phyloP scores from a whole-genome alignment of 2,329 filamentous ascomycete genomes.

The Piedraia hortae region DNA sequence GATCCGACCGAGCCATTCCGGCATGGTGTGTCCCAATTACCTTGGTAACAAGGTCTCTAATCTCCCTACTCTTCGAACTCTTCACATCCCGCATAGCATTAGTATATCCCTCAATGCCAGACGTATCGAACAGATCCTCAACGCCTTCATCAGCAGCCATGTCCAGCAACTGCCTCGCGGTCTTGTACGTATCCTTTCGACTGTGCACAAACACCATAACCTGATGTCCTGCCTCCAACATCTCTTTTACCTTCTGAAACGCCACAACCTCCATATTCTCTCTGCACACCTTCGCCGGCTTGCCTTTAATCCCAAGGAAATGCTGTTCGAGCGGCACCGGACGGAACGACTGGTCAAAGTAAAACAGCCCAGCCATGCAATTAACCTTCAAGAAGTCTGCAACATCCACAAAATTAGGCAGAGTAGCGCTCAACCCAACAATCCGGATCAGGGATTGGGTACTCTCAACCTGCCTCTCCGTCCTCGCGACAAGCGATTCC shows the following conservation, averaged over 20 bases:
- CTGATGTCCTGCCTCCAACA: conserved; percentile 79
- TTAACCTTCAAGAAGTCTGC: conserved; percentile 95
- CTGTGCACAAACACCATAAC: conserved; percentile 99
- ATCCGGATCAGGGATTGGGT: conserved; percentile 94
- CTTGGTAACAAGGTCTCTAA: conserved; percentile 69
- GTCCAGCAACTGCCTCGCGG: conserved; percentile 60
- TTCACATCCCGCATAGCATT: conserved; percentile 63
- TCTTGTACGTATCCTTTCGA: conserved; percentile 71
- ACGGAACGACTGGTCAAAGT: conserved; percentile 86
- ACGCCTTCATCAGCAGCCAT: conserved; percentile 62
- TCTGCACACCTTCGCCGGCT: conserved; percentile 49
- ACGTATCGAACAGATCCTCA: conserved; percentile 59
- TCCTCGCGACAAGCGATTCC: conserved; percentile 83
- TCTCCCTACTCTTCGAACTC: conserved; percentile 55
- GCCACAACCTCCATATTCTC: conserved; percentile 71
- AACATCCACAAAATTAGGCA: conserved; percentile 91
- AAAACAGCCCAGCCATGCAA: conserved; percentile 73
- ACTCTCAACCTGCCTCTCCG: conserved; percentile 87
- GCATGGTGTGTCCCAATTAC: conserved; percentile 90
- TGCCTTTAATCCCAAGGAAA: conserved; percentile 88
- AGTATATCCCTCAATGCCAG: conserved; percentile 50
- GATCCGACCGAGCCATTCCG: conserved; percentile 79
- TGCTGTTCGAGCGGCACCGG: conserved; percentile 92
- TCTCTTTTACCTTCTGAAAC: conserved; percentile 84
- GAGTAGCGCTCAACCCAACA: conserved; percentile 74